These are phyloP conservation scores for Cephaloascus fragrans DNA, from an alignment of 805 yeast genomes.

Conservation along the genomic window DNA sequence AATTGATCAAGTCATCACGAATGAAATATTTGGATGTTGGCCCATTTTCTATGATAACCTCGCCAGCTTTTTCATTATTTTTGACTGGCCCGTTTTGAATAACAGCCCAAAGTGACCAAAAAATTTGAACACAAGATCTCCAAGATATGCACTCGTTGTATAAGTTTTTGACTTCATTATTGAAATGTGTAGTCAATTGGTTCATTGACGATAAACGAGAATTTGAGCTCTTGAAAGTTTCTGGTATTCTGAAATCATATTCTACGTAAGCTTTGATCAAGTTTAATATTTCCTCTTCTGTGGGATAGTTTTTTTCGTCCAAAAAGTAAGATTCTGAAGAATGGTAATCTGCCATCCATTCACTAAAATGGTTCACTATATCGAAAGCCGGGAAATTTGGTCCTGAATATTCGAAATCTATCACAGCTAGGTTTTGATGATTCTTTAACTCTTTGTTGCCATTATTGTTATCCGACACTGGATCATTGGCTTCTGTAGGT, in stretches of 20 bases:
- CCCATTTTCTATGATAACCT: conserved; percentile 17
- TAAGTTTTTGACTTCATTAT: conserved; percentile 37
- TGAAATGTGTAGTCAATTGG: conserved; percentile 17
- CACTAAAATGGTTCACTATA: conserved; percentile 86
- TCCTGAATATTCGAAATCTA: conserved; percentile 94
- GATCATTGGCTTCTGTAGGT: conserved; percentile 20
- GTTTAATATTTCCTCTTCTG: conserved; percentile 54
- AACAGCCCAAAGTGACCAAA: conserved; percentile 91
- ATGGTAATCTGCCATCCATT: conserved; percentile 95
- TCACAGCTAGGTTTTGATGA: conserved; percentile 61
- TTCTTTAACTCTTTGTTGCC: conserved; percentile 10
- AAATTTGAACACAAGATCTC: conserved; percentile 71
- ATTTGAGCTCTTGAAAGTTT: conserved; percentile 15
- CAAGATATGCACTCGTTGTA: conserved; percentile 62
- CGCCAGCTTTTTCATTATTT: conserved; percentile 12
- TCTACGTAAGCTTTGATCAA: conserved; percentile 73
- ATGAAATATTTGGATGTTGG: conserved; percentile 14
- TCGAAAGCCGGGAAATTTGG: conserved; percentile 85
- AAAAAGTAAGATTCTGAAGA: conserved; percentile 47
- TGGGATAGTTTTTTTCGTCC: conserved; percentile 55
- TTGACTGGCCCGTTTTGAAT: conserved; percentile 54
- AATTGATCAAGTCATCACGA: background rate
- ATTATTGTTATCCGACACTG: too few relatives aligned
- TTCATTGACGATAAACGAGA: conserved; percentile 1
- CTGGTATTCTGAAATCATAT: conserved; percentile 32